Conservation (phyloP, 2,329 filamentous ascomycete species). For the Orbilia ellipsospora region DNA sequence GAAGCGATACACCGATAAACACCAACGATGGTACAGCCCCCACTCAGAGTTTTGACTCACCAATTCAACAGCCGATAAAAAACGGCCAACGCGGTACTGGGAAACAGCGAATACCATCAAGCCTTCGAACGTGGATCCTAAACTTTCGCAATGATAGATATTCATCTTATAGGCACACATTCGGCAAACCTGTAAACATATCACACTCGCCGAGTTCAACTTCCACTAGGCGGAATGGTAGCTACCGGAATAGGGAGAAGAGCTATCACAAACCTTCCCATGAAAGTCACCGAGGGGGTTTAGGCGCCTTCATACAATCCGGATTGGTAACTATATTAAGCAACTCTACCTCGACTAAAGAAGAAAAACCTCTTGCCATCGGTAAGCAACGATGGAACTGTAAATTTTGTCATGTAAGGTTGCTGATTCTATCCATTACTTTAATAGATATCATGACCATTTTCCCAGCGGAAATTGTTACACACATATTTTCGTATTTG, state of each 20-base stretch:
- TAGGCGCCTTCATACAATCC: slow-evolving; percentile 32
- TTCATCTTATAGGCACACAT: neutral
- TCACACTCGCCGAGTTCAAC: slow-evolving; percentile 1
- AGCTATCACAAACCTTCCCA: slow-evolving; percentile 1
- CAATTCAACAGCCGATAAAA: neutral
- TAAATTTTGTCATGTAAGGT: neutral
- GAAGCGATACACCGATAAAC: slow-evolving; percentile 49
- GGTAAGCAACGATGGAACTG: slow-evolving; percentile 20
- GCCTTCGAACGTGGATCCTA: slow-evolving; percentile 23
- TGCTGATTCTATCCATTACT: neutral
- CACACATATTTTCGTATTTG: slow-evolving; percentile 71
- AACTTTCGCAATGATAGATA: slow-evolving; percentile 28
- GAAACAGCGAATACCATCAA: slow-evolving; percentile 1
- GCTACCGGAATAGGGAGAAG: slow-evolving; percentile 16
- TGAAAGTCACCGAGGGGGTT: slow-evolving; percentile 12
- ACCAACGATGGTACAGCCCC: slow-evolving; percentile 21
- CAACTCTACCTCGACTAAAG: slow-evolving; percentile 3
- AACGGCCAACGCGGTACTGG: neutral
- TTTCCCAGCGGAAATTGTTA: slow-evolving; percentile 71
- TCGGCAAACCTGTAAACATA: slow-evolving; percentile 27
- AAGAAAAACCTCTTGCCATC: slow-evolving; percentile 22
- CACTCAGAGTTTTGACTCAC: neutral
- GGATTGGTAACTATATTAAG: slow-evolving; percentile 37
- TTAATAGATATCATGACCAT: slow-evolving; percentile 66
- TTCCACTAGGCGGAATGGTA: slow-evolving; percentile 9